phyloP scores from a whole-genome alignment of 805 yeast species.

The Ogataea henricii region DNA sequence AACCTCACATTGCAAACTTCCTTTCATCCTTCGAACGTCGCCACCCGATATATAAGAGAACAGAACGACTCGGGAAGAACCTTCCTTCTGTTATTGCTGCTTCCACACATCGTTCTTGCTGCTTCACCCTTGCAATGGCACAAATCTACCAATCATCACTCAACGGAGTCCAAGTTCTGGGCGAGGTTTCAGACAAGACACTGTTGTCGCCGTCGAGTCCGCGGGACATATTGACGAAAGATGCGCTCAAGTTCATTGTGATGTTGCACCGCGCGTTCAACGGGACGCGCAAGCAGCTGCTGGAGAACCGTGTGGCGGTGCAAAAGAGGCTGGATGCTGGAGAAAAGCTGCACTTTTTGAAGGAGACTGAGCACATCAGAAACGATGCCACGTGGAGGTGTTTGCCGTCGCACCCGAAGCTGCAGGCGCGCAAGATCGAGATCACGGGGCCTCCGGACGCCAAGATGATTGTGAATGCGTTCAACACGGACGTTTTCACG shows the following conservation, averaged over 20 bases:
- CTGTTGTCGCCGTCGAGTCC: conserved; percentile 44
- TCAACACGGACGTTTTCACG: conserved; percentile 76
- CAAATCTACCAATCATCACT: conserved; percentile 36
- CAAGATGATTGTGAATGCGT: conserved; percentile 80
- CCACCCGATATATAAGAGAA: neutral
- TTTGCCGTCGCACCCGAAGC: conserved; percentile 68
- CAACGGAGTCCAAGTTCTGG: conserved; percentile 56
- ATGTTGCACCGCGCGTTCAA: conserved; percentile 75
- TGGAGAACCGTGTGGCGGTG: conserved; percentile 60
- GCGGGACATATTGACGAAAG: conserved; percentile 54
- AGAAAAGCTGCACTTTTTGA: conserved; percentile 59
- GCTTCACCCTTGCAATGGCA: conserved; percentile 18
- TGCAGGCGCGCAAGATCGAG: conserved; percentile 74
- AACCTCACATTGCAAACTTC: neutral
- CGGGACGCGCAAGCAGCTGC: conserved; percentile 55
- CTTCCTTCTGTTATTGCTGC: too few species aligned
- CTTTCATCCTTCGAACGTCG: neutral
- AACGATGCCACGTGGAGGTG: conserved; percentile 78
- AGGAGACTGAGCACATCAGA: conserved; percentile 70
- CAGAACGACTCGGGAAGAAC: too few species aligned
- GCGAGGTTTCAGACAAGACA: conserved; percentile 43
- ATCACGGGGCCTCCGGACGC: conserved; percentile 87
- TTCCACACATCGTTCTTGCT: too few species aligned
- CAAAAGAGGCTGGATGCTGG: conserved; percentile 68
- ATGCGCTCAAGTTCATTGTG: conserved; percentile 69